These are phyloP conservation scores for Eucalyptus globulus DNA, from an alignment of 345 rosid genomes.

Conservation along the genomic window DNA sequence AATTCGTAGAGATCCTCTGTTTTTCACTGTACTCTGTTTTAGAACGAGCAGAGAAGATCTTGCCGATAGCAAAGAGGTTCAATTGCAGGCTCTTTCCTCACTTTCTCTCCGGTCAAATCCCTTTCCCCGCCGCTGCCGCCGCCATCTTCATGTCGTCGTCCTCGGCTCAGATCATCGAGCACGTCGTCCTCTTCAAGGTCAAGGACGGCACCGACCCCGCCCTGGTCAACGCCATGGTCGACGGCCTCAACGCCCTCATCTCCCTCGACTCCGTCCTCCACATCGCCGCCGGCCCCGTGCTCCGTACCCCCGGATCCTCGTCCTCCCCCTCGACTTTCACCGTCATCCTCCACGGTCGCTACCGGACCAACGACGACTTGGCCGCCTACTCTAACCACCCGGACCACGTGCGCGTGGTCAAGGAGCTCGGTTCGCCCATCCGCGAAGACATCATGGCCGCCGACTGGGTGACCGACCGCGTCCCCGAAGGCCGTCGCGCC, in stretches of 20 bases:
- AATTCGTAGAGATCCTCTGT: not conserved
- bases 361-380: constrained; percentile 43
- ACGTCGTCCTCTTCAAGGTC: constrained; percentile 77
- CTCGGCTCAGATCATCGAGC: constrained; percentile 27
- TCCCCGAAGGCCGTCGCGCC: constrained; percentile 1
- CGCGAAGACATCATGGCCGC: constrained; percentile 71
- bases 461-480: constrained; percentile 45
- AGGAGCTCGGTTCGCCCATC: constrained; percentile 37
- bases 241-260: constrained; percentile 33
- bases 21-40: not conserved
- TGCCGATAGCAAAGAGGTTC: not conserved
- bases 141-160: constrained; percentile 15
- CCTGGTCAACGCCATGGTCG: constrained; percentile 34
- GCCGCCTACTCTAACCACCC: constrained; percentile 48
- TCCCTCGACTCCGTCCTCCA: constrained; percentile 48
- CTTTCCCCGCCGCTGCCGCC: not conserved
- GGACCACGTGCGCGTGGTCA: constrained; percentile 36
- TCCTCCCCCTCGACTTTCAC: constrained; percentile 36
- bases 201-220: constrained; percentile 29
- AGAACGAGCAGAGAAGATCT: not conserved
- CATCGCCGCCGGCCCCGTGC: constrained; percentile 41
- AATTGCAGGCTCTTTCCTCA: not conserved
- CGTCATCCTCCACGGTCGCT: constrained; percentile 79
- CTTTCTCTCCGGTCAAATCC: not conserved
- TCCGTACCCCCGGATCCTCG: constrained; percentile 4